Conservation (phyloP, 2,329 filamentous ascomycete species). For the Colletotrichum sojae region DNA sequence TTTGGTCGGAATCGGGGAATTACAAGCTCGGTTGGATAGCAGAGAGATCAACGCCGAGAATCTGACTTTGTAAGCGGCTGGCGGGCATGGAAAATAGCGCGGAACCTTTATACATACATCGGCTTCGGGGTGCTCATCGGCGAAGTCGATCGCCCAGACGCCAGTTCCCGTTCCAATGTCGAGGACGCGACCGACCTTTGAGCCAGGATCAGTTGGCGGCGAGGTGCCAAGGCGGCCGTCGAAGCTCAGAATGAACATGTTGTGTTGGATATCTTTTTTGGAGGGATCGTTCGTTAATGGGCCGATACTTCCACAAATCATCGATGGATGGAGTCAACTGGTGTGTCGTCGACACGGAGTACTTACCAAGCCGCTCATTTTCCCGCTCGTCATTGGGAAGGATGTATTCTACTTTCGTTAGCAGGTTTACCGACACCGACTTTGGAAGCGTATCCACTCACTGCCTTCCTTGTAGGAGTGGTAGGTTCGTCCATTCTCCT, state of each 20-base stretch:
- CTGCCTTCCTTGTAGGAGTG: constrained; percentile 51
- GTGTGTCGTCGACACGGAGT: no score
- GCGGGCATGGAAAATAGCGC: no score
- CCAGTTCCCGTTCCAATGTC: constrained; percentile 65
- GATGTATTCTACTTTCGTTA: constrained; percentile 42
- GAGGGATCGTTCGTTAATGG: background rate
- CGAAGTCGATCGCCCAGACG: constrained; percentile 61
- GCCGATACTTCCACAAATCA: background rate
- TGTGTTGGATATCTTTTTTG: constrained; percentile 46
- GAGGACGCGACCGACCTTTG: constrained; percentile 47
- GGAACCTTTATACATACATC: constrained; percentile 39
- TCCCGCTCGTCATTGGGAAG: constrained; percentile 47
- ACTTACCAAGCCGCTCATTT: constrained; percentile 42
- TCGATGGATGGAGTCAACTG: no score
- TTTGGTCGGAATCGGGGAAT: background rate
- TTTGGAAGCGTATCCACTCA: background rate
- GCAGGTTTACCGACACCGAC: background rate
- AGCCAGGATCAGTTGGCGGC: constrained; percentile 32
- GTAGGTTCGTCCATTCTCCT: constrained; percentile 56
- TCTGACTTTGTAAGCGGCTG: constrained; percentile 31
- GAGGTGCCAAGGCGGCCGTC: constrained; percentile 44
- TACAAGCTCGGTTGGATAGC: constrained; percentile 57
- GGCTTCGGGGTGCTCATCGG: constrained; percentile 49
- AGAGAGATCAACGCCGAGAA: constrained; percentile 58
- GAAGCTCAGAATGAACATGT: constrained; percentile 46